Percentiles rank a stretch among this genome's conserved stretches.
These are phyloP conservation scores for Zasmidium cellare DNA, from an alignment of 2,329 filamentous ascomycete species.

Conservation along the genomic window DNA sequence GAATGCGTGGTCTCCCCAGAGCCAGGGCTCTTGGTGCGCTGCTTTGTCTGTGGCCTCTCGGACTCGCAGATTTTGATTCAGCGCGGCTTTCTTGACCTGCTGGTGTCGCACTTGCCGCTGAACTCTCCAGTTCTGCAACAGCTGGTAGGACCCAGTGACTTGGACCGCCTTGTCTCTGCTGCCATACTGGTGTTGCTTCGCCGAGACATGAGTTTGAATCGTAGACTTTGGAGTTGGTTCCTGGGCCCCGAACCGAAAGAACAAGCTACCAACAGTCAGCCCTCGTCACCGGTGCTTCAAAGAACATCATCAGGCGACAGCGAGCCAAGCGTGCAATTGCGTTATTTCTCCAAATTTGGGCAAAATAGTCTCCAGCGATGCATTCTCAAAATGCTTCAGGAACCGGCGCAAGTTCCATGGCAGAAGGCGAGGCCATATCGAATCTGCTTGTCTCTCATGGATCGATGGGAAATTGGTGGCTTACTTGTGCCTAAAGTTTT, in stretches of 20 bases:
- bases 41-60: conserved; percentile 83
- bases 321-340: conserved; percentile 54
- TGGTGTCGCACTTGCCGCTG: conserved; percentile 86
- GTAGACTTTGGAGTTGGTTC: conserved; percentile 94
- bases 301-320: conserved; percentile 47
- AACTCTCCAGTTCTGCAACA: conserved; percentile 78
- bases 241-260: conserved; percentile 70
- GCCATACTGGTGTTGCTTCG: conserved; percentile 85
- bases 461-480: conserved; percentile 95
- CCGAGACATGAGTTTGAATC: conserved; percentile 94
- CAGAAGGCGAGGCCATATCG: conserved; percentile 84
- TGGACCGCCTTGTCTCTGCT: conserved; percentile 78
- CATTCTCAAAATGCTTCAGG: conserved; percentile 73
- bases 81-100: conserved; percentile 85
- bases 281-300: conserved; percentile 22
- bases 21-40: conserved; percentile 84
- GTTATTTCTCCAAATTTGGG: conserved; percentile 80
- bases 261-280: conserved; percentile 28
- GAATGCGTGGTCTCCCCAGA: conserved; percentile 82
- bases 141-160: conserved; percentile 61
- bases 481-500: conserved; percentile 87
- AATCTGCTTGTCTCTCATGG: conserved; percentile 93
- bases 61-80: conserved; percentile 92
- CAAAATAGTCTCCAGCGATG: conserved; percentile 72
- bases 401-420: conserved; percentile 53